Percentiles rank a stretch among this genome's conserved stretches.
phyloP scores from a whole-genome alignment of 148 eudicot genomes.

The Chenopodium berlandieri region DNA sequence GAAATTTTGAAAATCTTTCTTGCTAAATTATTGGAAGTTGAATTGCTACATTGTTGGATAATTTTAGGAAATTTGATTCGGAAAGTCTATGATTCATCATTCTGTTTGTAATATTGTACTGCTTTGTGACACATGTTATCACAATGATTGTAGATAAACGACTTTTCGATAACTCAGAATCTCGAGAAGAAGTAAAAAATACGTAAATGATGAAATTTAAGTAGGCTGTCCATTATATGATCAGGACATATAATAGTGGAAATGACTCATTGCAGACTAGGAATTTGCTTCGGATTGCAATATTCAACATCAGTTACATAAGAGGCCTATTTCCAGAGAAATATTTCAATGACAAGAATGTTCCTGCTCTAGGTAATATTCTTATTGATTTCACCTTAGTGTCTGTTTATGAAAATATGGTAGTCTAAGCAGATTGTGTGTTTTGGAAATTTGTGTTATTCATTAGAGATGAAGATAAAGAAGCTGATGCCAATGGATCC shows the following conservation, averaged over 20 bases:
- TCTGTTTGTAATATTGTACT: neutral
- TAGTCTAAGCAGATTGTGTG: neutral
- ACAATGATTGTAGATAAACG: neutral
- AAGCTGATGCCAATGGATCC: conserved; percentile 91
- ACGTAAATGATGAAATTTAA: no score
- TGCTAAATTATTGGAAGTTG: neutral
- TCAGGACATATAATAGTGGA: neutral
- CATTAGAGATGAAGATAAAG: conserved; percentile 91
- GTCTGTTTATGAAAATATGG: neutral
- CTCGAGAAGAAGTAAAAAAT: neutral
- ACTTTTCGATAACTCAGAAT: neutral
- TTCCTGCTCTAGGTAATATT: conserved; percentile 86
- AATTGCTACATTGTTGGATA: neutral
- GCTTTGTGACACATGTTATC: neutral
- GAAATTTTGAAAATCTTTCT: neutral
- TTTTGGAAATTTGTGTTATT: neutral
- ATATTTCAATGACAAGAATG: conserved; percentile 78
- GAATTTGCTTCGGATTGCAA: conserved; percentile 90
- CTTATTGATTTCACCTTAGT: neutral
- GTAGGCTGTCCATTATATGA: neutral
- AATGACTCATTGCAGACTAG: conserved; percentile 58
- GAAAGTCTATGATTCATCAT: neutral
- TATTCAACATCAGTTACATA: conserved; percentile 89
- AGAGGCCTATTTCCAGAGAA: conserved; percentile 97
- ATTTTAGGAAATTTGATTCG: neutral